A percentile compares a stretch with the other conserved stretches of the same genome.
These are phyloP conservation scores for Dionaea muscipula DNA, from an alignment of 179 eudicot genomes.

Conservation along the genomic window DNA sequence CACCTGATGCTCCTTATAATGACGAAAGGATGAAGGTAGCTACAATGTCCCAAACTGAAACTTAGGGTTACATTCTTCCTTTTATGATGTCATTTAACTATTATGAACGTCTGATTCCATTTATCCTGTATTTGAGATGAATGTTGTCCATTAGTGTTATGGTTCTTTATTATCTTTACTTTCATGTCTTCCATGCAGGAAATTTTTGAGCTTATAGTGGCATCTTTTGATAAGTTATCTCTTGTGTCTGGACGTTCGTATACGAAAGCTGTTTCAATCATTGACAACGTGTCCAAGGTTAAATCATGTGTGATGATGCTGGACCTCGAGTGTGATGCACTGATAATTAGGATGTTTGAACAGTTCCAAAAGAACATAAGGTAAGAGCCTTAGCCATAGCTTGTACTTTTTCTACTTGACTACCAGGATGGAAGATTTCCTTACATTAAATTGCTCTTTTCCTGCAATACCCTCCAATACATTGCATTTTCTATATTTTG, in stretches of 20 bases:
- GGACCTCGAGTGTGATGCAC: slow-evolving; percentile 49
- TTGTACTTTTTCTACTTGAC: not conserved
- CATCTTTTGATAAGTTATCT: slow-evolving; percentile 35
- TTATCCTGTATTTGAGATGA: no score
- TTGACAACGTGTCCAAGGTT: slow-evolving; percentile 35
- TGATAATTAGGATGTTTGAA: slow-evolving; percentile 52
- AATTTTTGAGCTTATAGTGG: slow-evolving; percentile 38
- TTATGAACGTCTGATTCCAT: no score
- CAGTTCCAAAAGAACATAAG: slow-evolving; percentile 33
- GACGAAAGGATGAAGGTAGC: slow-evolving; percentile 39
- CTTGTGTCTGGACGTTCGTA: slow-evolving; percentile 33
- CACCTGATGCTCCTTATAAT: slow-evolving; percentile 39
- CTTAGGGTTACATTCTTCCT: not conserved
- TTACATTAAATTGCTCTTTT: not conserved
- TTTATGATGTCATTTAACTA: no score
- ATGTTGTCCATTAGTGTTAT: not conserved
- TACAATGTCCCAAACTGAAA: not conserved
- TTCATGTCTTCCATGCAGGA: slow-evolving; percentile 30
- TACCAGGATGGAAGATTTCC: slow-evolving; percentile 1
- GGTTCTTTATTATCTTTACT: slow-evolving; percentile 1
- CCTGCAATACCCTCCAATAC: no score
- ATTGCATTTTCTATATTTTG: no score
- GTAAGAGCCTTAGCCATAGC: slow-evolving; percentile 22
- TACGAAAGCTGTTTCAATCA: slow-evolving; percentile 41
- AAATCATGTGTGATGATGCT: slow-evolving; percentile 58